Evolutionary conservation across 106 monocot genomes (phyloP).

Genomic region (Platanthera guangdongensis): DNA sequence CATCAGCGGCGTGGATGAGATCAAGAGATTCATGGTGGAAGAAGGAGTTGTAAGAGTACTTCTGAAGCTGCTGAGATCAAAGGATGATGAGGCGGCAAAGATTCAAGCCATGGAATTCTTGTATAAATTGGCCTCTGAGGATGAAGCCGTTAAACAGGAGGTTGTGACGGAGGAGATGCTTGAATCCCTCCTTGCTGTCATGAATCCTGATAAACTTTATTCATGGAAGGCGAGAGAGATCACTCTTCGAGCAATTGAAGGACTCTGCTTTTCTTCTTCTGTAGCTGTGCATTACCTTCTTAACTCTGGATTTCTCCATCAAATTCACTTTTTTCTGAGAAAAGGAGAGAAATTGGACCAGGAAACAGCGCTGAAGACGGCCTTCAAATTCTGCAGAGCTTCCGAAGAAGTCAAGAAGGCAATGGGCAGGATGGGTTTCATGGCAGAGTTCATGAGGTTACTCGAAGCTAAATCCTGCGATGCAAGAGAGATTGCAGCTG

Average conservation of each 20-base stretch:
- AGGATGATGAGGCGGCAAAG: conserved; percentile 22
- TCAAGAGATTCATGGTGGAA: conserved; percentile 68
- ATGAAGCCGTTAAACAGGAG: background rate
- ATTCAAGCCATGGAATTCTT: conserved; percentile 46
- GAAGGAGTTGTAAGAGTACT: conserved; percentile 37
- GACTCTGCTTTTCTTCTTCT: conserved; percentile 21
- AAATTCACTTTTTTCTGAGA: conserved; percentile 30
- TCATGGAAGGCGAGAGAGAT: conserved; percentile 47
- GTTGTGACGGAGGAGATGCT: conserved; percentile 8
- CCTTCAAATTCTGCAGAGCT: conserved; percentile 11
- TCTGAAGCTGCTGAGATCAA: conserved; percentile 34
- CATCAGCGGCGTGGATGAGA: conserved; percentile 41
- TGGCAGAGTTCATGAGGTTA: conserved; percentile 29
- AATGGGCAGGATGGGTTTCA: conserved; percentile 37
- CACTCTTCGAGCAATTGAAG: conserved; percentile 33
- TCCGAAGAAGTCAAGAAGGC: conserved; percentile 30
- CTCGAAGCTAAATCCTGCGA: conserved; percentile 23
- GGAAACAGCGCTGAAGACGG: conserved; percentile 31
- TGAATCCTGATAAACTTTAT: conserved; percentile 22
- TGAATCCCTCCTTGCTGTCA: conserved; percentile 21
- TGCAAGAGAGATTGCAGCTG: conserved; percentile 33
- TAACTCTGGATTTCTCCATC: conserved; percentile 25
- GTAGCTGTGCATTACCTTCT: conserved; percentile 24
- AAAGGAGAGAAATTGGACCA: conserved; percentile 32
- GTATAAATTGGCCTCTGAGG: conserved; percentile 20